Evolutionary conservation across 768 basidiomycete genomes (phyloP).

Genomic region (Boletus rubropictus): DNA sequence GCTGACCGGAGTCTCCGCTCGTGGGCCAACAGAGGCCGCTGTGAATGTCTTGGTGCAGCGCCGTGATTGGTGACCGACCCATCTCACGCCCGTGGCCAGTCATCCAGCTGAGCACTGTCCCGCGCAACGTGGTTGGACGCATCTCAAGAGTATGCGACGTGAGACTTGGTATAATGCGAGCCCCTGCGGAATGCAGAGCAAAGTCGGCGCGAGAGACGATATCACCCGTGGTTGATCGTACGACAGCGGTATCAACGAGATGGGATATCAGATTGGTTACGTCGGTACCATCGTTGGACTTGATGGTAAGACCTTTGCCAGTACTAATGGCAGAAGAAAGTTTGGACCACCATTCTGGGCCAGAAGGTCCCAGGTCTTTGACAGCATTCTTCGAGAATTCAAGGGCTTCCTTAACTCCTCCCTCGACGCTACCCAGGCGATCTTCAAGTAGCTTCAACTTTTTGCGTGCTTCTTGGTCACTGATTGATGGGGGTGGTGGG

Average conservation of each 20-base stretch:
- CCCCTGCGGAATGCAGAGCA: constrained; percentile 81
- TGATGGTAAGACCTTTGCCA: constrained; percentile 54
- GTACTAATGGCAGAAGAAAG: constrained; percentile 41
- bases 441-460: constrained; percentile 57
- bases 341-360: constrained; percentile 70
- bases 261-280: constrained; percentile 62
- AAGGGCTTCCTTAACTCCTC: constrained; percentile 64
- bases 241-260: constrained; percentile 73
- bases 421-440: constrained; percentile 54
- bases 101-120: constrained; percentile 48
- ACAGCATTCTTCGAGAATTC: constrained; percentile 51
- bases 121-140: constrained; percentile 43
- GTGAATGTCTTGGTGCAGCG: constrained; percentile 79
- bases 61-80: constrained; percentile 80
- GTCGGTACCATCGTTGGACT: constrained; percentile 70
- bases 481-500: constrained; percentile 19
- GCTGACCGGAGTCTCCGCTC: constrained; percentile 65
- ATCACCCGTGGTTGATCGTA: constrained; percentile 64
- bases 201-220: constrained; percentile 77
- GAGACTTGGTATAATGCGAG: constrained; percentile 69
- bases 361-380: constrained; percentile 35
- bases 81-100: constrained; percentile 57
- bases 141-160: constrained; percentile 78
- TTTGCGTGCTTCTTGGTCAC: constrained; percentile 53
- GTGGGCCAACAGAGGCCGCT: constrained; percentile 95